Conservation (phyloP, 306 rosid genomes). For the Prunus mume region DNA sequence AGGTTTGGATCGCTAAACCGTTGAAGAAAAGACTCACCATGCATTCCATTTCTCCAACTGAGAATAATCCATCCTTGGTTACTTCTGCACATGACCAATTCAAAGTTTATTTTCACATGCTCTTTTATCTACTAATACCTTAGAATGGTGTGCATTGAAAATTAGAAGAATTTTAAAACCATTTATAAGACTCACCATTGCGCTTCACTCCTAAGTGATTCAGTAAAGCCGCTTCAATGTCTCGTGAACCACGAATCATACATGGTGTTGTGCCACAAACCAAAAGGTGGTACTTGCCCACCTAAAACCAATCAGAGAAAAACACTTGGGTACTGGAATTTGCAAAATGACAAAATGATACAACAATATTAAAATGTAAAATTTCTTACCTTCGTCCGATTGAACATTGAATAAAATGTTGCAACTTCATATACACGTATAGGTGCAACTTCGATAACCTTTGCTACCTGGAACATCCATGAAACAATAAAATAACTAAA, state of each 20-base stretch:
- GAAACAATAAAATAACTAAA: slow-evolving; percentile 18
- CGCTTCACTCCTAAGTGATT: slow-evolving; percentile 94
- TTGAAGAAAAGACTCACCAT: slow-evolving; percentile 66
- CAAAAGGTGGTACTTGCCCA: slow-evolving; percentile 88
- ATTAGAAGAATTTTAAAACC: slow-evolving; percentile 13
- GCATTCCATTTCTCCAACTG: slow-evolving; percentile 99
- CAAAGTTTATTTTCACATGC: slow-evolving; percentile 16
- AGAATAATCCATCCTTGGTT: slow-evolving; percentile 93
- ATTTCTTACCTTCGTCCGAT: slow-evolving; percentile 71
- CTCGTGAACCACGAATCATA: slow-evolving; percentile 98
- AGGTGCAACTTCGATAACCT: slow-evolving; percentile 86
- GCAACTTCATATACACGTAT: slow-evolving; percentile 94
- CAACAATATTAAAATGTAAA: slow-evolving; percentile 8
- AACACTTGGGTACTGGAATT: slow-evolving; percentile 28
- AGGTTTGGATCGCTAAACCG: slow-evolving; percentile 6
- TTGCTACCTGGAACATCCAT: slow-evolving; percentile 79
- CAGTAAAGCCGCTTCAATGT: slow-evolving; percentile 79
- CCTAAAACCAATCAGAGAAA: slow-evolving; percentile 52
- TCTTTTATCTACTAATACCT: neutral
- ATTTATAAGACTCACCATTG: slow-evolving; percentile 55
- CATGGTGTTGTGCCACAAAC: slow-evolving; percentile 99
- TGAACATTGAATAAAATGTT: slow-evolving; percentile 98
- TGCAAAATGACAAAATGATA: neutral
- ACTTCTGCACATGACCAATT: slow-evolving; percentile 67
- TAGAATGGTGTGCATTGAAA: neutral